Evolutionary conservation across 352 stramenopile genomes (phyloP).

Genomic region (Phytophthora sojae): DNA sequence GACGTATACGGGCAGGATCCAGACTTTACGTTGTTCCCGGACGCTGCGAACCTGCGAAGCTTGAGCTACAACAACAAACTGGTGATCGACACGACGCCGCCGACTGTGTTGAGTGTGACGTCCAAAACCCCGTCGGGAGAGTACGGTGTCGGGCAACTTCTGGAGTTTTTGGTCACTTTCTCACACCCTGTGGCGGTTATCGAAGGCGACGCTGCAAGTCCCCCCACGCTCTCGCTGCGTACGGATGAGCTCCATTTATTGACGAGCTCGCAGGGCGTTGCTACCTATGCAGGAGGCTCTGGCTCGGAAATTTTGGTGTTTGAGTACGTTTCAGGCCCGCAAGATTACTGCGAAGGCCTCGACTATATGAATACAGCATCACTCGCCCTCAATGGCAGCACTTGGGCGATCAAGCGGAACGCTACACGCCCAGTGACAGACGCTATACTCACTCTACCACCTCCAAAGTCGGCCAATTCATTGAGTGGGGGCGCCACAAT

Average conservation of each 20-base stretch:
- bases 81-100: conserved; percentile 58
- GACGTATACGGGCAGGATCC: conserved; percentile 53
- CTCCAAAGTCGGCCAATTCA: conserved; percentile 44
- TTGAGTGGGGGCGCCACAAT: conserved; percentile 60
- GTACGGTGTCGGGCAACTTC: conserved; percentile 66
- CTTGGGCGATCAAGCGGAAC: conserved; percentile 47
- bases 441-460: conserved; percentile 57
- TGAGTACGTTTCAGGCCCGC: conserved; percentile 53
- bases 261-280: conserved; percentile 45
- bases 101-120: conserved; percentile 52
- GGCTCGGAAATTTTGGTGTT: conserved; percentile 59
- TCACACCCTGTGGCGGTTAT: conserved; percentile 51
- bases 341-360: conserved; percentile 66
- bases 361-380: conserved; percentile 71
- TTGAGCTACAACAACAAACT: conserved; percentile 73
- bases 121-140: conserved; percentile 53
- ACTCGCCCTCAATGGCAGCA: conserved; percentile 40
- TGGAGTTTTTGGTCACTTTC: conserved; percentile 67
- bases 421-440: conserved; percentile 58
- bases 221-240: conserved; percentile 49
- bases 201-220: conserved; percentile 10
- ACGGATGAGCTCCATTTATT: conserved; percentile 65
- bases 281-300: conserved; percentile 61
- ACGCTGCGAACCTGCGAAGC: conserved; percentile 43
- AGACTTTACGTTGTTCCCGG: conserved; percentile 65